phyloP scores from a whole-genome alignment of 179 eudicot species.

The Sideroxylon spinosum region DNA sequence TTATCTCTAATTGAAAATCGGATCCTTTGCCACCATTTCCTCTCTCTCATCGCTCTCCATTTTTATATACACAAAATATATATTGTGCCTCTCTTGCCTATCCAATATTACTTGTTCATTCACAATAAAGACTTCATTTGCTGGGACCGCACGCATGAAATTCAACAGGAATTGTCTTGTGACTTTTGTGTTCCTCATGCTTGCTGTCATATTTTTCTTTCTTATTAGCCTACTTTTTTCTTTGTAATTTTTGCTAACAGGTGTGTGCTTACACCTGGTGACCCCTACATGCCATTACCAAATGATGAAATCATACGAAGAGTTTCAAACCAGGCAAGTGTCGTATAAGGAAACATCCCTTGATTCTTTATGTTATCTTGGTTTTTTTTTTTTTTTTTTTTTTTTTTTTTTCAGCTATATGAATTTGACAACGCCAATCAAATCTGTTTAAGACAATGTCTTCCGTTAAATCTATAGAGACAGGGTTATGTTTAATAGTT shows the following conservation, averaged over 20 bases:
- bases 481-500: too few species aligned
- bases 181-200: neutral
- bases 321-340: slow-evolving; percentile 75
- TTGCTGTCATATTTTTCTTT: neutral
- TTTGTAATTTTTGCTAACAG: slow-evolving; percentile 35
- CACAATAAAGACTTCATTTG: neutral
- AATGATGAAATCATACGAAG: slow-evolving; percentile 74
- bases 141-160: neutral
- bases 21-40: neutral
- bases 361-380: neutral
- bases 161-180: neutral
- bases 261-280: slow-evolving; percentile 97
- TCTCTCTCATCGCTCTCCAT: neutral
- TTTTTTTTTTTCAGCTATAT: too few species aligned
- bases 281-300: slow-evolving; percentile 88
- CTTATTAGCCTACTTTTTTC: neutral
- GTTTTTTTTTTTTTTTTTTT: too few species aligned
- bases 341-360: neutral
- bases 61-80: neutral
- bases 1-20: neutral
- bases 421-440: too few species aligned
- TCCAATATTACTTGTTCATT: slow-evolving; percentile 1
- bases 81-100: slow-evolving; percentile 4
- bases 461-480: too few species aligned
- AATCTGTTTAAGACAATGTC: too few species aligned